Evolutionary conservation across 2,329 filamentous ascomycete species (phyloP).

Genomic region (Colletotrichum graminicola): DNA sequence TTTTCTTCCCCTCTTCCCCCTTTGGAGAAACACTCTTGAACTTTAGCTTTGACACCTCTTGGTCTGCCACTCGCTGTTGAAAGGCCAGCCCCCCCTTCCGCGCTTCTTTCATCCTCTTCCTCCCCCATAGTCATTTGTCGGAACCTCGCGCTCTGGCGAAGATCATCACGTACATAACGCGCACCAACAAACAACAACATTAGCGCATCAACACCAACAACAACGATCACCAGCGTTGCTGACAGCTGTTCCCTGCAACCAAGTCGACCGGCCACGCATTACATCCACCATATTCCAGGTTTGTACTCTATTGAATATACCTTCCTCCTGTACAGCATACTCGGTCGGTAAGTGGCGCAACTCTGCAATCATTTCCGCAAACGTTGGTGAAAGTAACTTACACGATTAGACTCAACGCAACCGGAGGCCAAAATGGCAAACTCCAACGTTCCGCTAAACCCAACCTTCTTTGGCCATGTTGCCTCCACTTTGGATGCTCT

Average conservation of each 20-base stretch:
- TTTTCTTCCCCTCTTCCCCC: conserved; percentile 17
- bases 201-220: not conserved
- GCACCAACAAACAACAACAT: conserved; percentile 2
- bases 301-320: not conserved
- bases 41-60: conserved; percentile 23
- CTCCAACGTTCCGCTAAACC: conserved; percentile 63
- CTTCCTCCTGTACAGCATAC: not conserved
- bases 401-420: conserved; percentile 36
- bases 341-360: conserved; percentile 36
- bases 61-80: not conserved
- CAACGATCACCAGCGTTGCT: not conserved
- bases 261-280: not conserved
- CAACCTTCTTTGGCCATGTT: conserved; percentile 77
- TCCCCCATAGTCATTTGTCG: not conserved
- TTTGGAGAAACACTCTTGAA: conserved; percentile 18
- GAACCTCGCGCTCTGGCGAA: not conserved
- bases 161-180: not conserved
- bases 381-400: conserved; percentile 34
- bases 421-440: conserved; percentile 40
- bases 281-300: too few species aligned
- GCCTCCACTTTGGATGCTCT: conserved; percentile 81
- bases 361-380: conserved; percentile 9
- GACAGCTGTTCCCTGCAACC: not conserved
- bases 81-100: not conserved
- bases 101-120: conserved; percentile 1